Percentiles rank a stretch among this genome's conserved stretches.
These are phyloP conservation scores for Oryza glaberrima DNA, from an alignment of 176 grass and related monocot species.

Conservation along the genomic window DNA sequence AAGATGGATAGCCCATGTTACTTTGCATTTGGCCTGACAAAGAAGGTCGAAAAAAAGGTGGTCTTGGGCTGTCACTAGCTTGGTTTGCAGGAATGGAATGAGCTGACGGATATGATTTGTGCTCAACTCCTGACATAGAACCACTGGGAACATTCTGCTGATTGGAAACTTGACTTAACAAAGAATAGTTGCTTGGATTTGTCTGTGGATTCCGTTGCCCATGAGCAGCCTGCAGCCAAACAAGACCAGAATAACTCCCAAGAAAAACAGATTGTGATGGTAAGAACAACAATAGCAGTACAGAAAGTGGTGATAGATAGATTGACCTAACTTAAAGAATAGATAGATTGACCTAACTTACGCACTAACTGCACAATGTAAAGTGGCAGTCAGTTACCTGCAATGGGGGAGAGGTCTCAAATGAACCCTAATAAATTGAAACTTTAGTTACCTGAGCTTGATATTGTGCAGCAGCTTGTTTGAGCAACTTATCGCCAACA, in stretches of 20 bases:
- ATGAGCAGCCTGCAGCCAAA: slow-evolving; percentile 53
- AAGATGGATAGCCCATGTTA: slow-evolving; percentile 37
- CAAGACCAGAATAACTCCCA: slow-evolving; percentile 38
- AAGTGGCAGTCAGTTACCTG: slow-evolving; percentile 5
- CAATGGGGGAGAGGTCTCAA: slow-evolving; percentile 12
- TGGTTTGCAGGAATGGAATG: slow-evolving; percentile 33
- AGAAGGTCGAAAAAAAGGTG: slow-evolving; percentile 52
- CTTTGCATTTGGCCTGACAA: slow-evolving; percentile 61
- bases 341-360: slow-evolving; percentile 16
- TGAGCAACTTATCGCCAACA: slow-evolving; percentile 98
- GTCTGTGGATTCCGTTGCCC: slow-evolving; percentile 43
- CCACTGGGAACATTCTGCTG: slow-evolving; percentile 65
- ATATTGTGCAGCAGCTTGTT: slow-evolving; percentile 79
- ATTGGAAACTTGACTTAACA: slow-evolving; percentile 60
- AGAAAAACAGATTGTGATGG: slow-evolving; percentile 38
- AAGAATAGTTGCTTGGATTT: slow-evolving; percentile 66
- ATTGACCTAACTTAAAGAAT: not conserved
- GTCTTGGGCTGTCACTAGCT: slow-evolving; percentile 29
- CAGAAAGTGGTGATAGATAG: slow-evolving; percentile 5
- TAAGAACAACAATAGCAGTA: slow-evolving; percentile 33
- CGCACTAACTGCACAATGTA: slow-evolving; percentile 11
- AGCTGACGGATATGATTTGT: slow-evolving; percentile 33
- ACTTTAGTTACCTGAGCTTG: slow-evolving; percentile 79
- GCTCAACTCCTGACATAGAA: slow-evolving; percentile 35
- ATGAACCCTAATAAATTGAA: slow-evolving; percentile 24